Base-by-base conservation (phyloP, 2,329 filamentous ascomycete genomes). In the Chaetothyriales sp. region DNA sequence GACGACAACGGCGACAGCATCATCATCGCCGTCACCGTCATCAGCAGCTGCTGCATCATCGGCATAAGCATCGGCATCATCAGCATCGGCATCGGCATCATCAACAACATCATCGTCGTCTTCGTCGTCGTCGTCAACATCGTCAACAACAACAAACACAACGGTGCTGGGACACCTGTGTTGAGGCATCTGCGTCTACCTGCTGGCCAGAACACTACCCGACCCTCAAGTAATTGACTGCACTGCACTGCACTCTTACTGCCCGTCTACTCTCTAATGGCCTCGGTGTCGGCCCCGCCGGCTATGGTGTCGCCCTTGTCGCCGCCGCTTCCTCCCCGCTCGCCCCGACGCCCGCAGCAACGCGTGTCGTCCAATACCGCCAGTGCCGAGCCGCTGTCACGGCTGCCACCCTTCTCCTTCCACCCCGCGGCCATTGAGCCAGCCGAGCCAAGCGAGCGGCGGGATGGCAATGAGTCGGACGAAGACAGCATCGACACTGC, bases 191-290 rank as follows among this genome's bases (percentile, higher is more conserved):
- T 25, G 54, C 50, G 48, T 52, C 52, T 54, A 49, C 56, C 56
- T 56, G 54, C 56, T 56, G 56, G 56, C 51, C 54, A 56, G 54
- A 52, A 29, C 46, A 52, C 25, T 44, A 49, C 45, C 44, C 43
- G 18, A 37, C 43, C 43, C 28, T 22, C 44, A 45, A 18, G 25
- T 19, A 22, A 29, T 25, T 18, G 15, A 29, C 33, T 4, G 33
- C 25, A 18, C 59, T 62, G 7, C 25, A 29, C 33, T 4, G 33
- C 25, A 18, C 59, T 62, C 6, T 59, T 57, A 10, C 50, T 47
- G 44, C 67, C 65, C 69, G 76, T 77, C 69, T 81, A 78, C 65
- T 78, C 78, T 63, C 85, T 53, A 20, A 50, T 43, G 54, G 43
- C 44, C 47, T 61, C 59, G 4, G 50, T 60, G 44, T 58, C 59